Evolutionary conservation across 345 rosid genomes (phyloP).

Genomic region (Cardiospermum halicacabum): DNA sequence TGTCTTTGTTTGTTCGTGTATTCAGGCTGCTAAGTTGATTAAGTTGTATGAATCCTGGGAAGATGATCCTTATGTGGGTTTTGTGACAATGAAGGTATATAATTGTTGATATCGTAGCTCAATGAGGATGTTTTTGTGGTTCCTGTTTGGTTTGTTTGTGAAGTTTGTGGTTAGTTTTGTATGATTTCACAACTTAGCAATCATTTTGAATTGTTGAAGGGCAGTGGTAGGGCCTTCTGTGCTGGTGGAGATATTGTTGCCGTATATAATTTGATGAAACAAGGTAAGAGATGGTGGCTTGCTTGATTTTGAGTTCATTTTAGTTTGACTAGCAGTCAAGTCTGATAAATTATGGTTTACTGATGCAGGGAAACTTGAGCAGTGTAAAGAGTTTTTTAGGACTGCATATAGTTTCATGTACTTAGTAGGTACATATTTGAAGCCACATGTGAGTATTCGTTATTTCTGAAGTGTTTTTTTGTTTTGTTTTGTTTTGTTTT

Average conservation of each 20-base stretch:
- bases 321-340: not conserved
- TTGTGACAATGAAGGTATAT: slow-evolving; percentile 72
- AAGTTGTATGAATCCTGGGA: slow-evolving; percentile 82
- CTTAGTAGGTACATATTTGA: slow-evolving; percentile 59
- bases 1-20: not conserved
- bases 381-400: slow-evolving; percentile 42
- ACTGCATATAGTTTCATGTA: slow-evolving; percentile 50
- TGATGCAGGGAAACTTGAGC: slow-evolving; percentile 48
- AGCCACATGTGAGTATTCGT: slow-evolving; percentile 57
- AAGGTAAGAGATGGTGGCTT: slow-evolving; percentile 38
- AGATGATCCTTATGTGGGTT: slow-evolving; percentile 70
- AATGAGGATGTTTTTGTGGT: not conserved
- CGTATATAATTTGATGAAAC: slow-evolving; percentile 55
- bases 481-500: too few species aligned
- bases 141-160: not conserved
- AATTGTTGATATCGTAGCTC: slow-evolving; percentile 2
- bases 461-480: not conserved
- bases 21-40: slow-evolving; percentile 55
- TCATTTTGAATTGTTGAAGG: slow-evolving; percentile 46
- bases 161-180: not conserved
- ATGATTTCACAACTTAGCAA: slow-evolving; percentile 6
- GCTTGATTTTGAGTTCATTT: not conserved
- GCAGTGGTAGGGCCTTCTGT: slow-evolving; percentile 93
- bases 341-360: slow-evolving; percentile 2
- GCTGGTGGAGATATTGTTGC: slow-evolving; percentile 88